A percentile compares a stretch with the other conserved stretches of the same genome.
Conservation (phyloP, 2,329 filamentous ascomycete genomes). For the Exophiala dermatitidis region DNA sequence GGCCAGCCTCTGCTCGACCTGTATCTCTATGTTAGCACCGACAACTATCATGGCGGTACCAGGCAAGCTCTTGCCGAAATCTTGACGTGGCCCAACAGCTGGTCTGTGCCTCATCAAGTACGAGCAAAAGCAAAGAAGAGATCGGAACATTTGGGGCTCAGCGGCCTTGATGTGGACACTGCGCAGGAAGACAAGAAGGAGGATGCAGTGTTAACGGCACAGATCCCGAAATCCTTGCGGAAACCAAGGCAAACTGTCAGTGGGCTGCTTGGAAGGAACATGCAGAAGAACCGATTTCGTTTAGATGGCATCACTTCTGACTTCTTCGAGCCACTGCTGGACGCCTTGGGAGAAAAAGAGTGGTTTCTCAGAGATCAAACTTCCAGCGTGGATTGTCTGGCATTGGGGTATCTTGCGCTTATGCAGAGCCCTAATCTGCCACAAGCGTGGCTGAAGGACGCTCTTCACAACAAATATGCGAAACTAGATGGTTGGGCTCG, state of each 20-base stretch:
- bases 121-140: constrained; percentile 62
- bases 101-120: constrained; percentile 69
- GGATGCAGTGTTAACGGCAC: constrained; percentile 31
- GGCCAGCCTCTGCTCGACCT: constrained; percentile 76
- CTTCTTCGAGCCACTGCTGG: constrained; percentile 64
- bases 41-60: constrained; percentile 74
- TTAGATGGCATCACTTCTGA: constrained; percentile 65
- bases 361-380: constrained; percentile 49
- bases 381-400: constrained; percentile 68
- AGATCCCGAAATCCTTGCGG: constrained; percentile 44
- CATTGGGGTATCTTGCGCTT: constrained; percentile 69
- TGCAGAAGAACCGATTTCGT: constrained; percentile 66
- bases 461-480: constrained; percentile 46
- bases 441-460: constrained; percentile 55
- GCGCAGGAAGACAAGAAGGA: constrained; percentile 35
- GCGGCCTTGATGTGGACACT: constrained; percentile 57
- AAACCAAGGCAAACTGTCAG: constrained; percentile 53
- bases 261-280: constrained; percentile 56
- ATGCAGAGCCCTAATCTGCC: constrained; percentile 59
- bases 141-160: constrained; percentile 63
- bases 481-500: constrained; percentile 41
- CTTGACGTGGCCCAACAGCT: constrained; percentile 80
- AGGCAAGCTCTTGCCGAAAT: constrained; percentile 73
- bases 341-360: constrained; percentile 50
- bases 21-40: constrained; percentile 79